Evolutionary conservation across 1,284 basidiomycete species (phyloP).

Genomic region (Trametes hirsuta): DNA sequence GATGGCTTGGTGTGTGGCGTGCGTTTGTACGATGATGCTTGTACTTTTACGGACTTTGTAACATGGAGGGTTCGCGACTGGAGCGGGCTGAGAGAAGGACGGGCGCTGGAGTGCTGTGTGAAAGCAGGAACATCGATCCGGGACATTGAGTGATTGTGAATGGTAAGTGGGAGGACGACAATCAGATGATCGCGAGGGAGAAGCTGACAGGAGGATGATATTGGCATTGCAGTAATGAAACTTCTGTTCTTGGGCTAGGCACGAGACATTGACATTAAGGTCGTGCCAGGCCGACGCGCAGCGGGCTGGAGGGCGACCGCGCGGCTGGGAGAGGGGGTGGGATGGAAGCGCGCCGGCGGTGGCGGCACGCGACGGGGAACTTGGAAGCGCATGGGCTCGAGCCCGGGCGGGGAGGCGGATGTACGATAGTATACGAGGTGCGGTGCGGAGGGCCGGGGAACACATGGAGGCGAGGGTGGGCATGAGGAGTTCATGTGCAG

Average conservation of each 20-base stretch:
- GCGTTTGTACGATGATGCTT: conserved; percentile 11
- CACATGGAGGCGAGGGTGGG: conserved; percentile 8
- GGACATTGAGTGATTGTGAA: conserved; percentile 9
- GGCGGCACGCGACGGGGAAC: neutral
- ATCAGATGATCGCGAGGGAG: conserved; percentile 26
- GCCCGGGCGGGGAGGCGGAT: neutral
- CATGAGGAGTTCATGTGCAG: conserved; percentile 24
- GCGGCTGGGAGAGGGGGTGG: neutral
- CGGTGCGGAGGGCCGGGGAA: conserved; percentile 16
- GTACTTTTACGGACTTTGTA: conserved; percentile 19
- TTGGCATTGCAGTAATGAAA: conserved; percentile 18
- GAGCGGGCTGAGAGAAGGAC: neutral
- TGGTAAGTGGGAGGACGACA: conserved; percentile 20
- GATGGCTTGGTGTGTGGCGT: neutral
- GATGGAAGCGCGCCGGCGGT: neutral
- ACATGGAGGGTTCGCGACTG: conserved; percentile 9
- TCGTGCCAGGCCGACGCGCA: neutral
- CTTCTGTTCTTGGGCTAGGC: conserved; percentile 5
- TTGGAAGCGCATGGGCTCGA: neutral
- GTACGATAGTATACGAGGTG: neutral
- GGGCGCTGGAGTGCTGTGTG: neutral
- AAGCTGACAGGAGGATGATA: conserved; percentile 18
- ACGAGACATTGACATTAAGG: neutral
- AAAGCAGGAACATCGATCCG: neutral
- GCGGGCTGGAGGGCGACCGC: neutral